Conservation (phyloP, 2,329 filamentous ascomycete species). For the Diplodia scrobiculata region DNA sequence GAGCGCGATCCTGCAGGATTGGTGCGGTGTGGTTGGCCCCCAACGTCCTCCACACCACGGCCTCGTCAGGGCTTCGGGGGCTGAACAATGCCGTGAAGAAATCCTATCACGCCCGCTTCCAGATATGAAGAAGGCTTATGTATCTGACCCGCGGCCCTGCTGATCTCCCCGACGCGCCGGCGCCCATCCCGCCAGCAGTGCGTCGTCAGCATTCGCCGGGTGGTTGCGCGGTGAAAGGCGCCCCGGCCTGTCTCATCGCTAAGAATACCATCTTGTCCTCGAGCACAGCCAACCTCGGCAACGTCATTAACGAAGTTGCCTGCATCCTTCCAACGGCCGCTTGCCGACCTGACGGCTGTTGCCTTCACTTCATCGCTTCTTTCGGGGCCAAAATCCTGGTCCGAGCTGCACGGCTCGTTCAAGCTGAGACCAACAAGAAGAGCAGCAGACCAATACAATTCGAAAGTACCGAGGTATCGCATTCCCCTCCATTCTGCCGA, state of each 20-base stretch:
- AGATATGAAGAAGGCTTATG: neutral
- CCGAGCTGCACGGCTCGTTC: too few relatives aligned
- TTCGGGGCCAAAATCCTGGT: too few relatives aligned
- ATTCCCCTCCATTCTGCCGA: neutral
- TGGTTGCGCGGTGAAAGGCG: neutral
- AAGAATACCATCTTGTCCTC: neutral
- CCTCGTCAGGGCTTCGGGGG: neutral
- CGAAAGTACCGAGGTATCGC: conserved; percentile 1
- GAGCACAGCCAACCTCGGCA: neutral
- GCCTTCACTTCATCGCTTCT: neutral
- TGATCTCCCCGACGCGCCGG: neutral
- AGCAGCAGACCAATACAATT: too few relatives aligned
- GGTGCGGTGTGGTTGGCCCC: neutral
- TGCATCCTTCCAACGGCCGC: neutral
- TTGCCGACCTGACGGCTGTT: neutral
- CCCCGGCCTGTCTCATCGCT: neutral
- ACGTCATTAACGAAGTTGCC: neutral
- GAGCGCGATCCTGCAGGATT: neutral
- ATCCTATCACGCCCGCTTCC: neutral
- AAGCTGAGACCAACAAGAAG: neutral
- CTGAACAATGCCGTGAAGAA: neutral
- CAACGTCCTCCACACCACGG: neutral
- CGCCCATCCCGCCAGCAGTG: neutral
- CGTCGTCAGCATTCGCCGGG: neutral
- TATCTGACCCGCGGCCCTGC: neutral